Conservation (phyloP, 169 alveolate genomes). For the Babesia divergens region DNA sequence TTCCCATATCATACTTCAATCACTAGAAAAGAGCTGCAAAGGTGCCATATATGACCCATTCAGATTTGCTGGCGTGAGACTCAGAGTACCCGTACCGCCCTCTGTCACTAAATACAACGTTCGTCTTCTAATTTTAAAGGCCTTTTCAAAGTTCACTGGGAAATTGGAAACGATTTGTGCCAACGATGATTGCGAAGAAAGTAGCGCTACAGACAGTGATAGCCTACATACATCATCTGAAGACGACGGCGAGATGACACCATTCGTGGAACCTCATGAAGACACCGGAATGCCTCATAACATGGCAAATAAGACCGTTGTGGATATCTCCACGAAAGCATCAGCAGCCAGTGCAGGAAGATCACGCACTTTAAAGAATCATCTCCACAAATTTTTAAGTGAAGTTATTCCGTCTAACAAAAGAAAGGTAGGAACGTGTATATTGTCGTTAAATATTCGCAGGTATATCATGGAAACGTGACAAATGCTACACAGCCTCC, state of each 20-base stretch:
- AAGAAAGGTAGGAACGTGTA: slow-evolving; percentile 13
- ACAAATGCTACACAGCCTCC: neutral
- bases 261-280: too few relatives aligned
- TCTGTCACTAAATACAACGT: slow-evolving; percentile 1
- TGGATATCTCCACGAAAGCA: neutral
- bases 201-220: slow-evolving; percentile 1
- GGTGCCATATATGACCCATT: slow-evolving; percentile 61
- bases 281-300: too few relatives aligned
- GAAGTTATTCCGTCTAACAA: slow-evolving; percentile 25
- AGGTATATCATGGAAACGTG: slow-evolving; percentile 1
- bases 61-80: slow-evolving; percentile 58
- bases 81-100: slow-evolving; percentile 34
- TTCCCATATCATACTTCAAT: slow-evolving; percentile 59
- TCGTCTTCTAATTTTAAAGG: neutral
- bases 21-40: slow-evolving; percentile 60
- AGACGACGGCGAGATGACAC: neutral
- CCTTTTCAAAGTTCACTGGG: neutral
- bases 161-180: neutral
- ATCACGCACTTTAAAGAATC: neutral
- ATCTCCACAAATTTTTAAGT: slow-evolving; percentile 26
- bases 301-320: neutral
- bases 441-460: neutral
- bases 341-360: neutral
- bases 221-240: neutral
- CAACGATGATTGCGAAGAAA: slow-evolving; percentile 1